Evolutionary conservation across 345 rosid species (phyloP), one percentile per base, ranked within the genome.

Genomic region (Populus pruinosa): DNA sequence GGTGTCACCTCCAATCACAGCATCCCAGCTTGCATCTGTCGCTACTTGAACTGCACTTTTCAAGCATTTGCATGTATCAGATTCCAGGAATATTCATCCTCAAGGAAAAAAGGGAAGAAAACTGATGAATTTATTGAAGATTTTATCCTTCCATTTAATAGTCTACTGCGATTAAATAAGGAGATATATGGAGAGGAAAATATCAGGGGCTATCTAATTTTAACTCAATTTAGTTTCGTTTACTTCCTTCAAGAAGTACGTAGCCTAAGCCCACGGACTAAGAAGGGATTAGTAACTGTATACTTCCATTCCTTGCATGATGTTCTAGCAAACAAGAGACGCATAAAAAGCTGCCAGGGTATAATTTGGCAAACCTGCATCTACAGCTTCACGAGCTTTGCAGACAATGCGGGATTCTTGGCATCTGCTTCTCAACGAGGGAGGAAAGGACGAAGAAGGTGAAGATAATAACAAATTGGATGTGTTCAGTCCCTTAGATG

Each of bases 381-480:
- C 87, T 36, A 89, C 75, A 65, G 91, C 91, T 80, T 87, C 88
- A 2, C 88, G 79, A 77, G 94, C 92, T 79, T 89, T 82, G 91
- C 90, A 91, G 63, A 91, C 72, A 50, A 87, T 31, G 77, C 76
- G 62, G 53, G 86, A 74, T 35, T 83, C 87, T 73, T 68, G 73
- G 81, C 13, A 31, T 76, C 78, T 79, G 77, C 59, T 23, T 72
- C 53, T 68, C 29, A 71, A 73, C 10, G 79, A 77, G 53, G 14
- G 67, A 68, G 76, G 21, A 36, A 77, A 67, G 65, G 83, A 71
- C 35, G 83, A 71, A 62, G 79, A 43, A 9, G 84, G 66, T 20
- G 81, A 79, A 64, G 83, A 67, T 23, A 74, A 77, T 9, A 85
- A 66, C 17, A 83, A 29, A 66, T 23, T 50, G 77, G 87, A 39